These are phyloP conservation scores for Parmelia sp. DNA, from an alignment of 495 filamentous ascomycete species.

Conservation along the genomic window DNA sequence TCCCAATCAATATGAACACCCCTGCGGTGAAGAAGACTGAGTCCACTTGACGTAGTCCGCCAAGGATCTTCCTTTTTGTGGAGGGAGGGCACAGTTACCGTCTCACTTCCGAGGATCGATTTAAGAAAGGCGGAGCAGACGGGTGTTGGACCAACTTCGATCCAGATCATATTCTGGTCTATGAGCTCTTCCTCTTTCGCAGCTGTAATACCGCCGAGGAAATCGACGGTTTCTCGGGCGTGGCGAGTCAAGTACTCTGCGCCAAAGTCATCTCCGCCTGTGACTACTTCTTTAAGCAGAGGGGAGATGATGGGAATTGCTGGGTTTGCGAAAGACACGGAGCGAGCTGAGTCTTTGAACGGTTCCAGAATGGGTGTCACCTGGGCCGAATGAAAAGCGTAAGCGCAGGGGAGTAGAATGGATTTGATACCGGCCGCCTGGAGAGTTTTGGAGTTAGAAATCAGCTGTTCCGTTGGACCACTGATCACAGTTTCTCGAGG, in stretches of 20 bases:
- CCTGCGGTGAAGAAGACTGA: slow-evolving; percentile 55
- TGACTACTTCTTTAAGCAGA: slow-evolving; percentile 46
- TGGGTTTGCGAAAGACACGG: slow-evolving; percentile 37
- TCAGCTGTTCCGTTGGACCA: slow-evolving; percentile 28
- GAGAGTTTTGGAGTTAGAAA: slow-evolving; percentile 37
- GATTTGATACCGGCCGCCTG: slow-evolving; percentile 42
- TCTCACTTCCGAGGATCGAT: slow-evolving; percentile 52
- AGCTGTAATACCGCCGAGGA: slow-evolving; percentile 41
- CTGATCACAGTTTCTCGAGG: slow-evolving; percentile 45
- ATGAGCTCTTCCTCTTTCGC: slow-evolving; percentile 24
- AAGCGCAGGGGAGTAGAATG: slow-evolving; percentile 55
- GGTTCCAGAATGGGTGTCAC: slow-evolving; percentile 57
- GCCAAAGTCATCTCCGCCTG: slow-evolving; percentile 46
- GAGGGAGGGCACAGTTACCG: slow-evolving; percentile 52
- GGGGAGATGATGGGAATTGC: slow-evolving; percentile 53
- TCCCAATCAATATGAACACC: slow-evolving; percentile 69
- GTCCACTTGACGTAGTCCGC: slow-evolving; percentile 54
- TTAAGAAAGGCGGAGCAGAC: slow-evolving; percentile 66
- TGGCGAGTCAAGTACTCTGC: slow-evolving; percentile 58
- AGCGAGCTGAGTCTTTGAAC: slow-evolving; percentile 44
- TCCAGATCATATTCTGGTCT: slow-evolving; percentile 34
- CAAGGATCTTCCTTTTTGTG: slow-evolving; percentile 55
- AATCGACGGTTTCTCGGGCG: slow-evolving; percentile 67
- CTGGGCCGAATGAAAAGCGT: slow-evolving; percentile 65
- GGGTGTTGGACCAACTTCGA: slow-evolving; percentile 58